Evolutionary conservation across 768 basidiomycete species (phyloP), one percentile per base, ranked within the genome.

Genomic region (Phanerochaete carnosa): DNA sequence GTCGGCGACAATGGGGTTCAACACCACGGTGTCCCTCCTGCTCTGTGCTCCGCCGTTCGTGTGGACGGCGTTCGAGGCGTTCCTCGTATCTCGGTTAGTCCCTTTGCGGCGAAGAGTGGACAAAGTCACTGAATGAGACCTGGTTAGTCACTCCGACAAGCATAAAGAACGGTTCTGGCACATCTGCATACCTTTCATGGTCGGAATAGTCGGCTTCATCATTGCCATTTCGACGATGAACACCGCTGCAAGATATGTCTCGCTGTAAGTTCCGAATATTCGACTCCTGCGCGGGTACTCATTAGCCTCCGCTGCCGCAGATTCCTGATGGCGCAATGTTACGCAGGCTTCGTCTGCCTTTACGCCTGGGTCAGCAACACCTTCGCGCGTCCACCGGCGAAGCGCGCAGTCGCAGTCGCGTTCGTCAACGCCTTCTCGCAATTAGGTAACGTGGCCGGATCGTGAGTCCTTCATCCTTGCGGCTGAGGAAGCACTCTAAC

Each of bases 381-480:
- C 12, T 78, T 96, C 73, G 84, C 92, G 32, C 82, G 84, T 16
- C 87, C 94, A 33, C 81, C 92, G 2, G 86, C 88, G 22, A 95
- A 95, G 73, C 87, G 94, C 4, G 90, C 94, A 0, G 88, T 94
- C 11, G 88, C 88, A 5, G 78, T 96, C 43, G 94, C 92, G 0
- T 74, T 92, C 62, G 83, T 94, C 66, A 94, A 95, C 70, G 84
- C 87, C 30, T 84, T 92, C 66, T 88, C 89, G 2, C 87, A 92
- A 67, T 77, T 91, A 1, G 94, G 94, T 1, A 95, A 95, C 73
- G 80, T 96, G 32, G 76, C 86, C 39, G 94, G 94, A 65, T 87
- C 92, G 35, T 71, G 47, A 60, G 70, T 69, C 1, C 29, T 33
- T 33, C 23, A 45, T 23, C 39, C 32, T 53, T 1, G 46, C 3